These are phyloP conservation scores for Sphagnum magellanicum DNA, from an alignment of 228 moss, liverwort and hornwort species.

Conservation along the genomic window DNA sequence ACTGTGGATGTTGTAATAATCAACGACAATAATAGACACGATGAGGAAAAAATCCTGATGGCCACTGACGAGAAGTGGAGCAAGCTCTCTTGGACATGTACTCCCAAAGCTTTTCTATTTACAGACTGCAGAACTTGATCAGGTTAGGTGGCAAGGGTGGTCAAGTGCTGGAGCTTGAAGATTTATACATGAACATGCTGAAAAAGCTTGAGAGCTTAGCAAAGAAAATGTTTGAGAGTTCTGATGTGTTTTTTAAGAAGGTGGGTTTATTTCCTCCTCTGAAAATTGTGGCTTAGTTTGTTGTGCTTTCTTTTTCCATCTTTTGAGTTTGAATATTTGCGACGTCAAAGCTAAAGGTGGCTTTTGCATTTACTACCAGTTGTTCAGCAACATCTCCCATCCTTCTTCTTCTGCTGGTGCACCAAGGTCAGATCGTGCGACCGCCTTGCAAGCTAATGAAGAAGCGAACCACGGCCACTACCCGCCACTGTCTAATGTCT, in stretches of 20 bases:
- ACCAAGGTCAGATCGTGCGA: too few relatives aligned
- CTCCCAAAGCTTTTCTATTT: constrained; percentile 39
- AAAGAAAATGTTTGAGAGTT: constrained; percentile 71
- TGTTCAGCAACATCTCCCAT: too few relatives aligned
- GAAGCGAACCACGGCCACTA: too few relatives aligned
- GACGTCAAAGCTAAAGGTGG: too few relatives aligned
- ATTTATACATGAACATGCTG: constrained; percentile 79
- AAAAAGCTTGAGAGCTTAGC: constrained; percentile 71
- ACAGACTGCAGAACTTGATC: constrained; percentile 42
- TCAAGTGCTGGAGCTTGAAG: constrained; percentile 68
- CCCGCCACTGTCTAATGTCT: too few relatives aligned
- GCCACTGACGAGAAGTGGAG: constrained; percentile 30
- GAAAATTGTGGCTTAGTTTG: too few relatives aligned
- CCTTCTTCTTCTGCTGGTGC: too few relatives aligned
- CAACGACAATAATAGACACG: constrained; percentile 35
- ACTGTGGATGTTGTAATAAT: constrained; percentile 25
- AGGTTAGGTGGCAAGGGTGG: constrained; percentile 56
- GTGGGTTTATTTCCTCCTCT: constrained; percentile 12
- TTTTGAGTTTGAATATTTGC: too few relatives aligned
- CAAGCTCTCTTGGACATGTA: constrained; percentile 56
- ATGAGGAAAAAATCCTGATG: constrained; percentile 17
- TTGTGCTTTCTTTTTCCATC: too few relatives aligned
- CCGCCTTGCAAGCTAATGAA: too few relatives aligned
- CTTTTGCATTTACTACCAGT: too few relatives aligned
- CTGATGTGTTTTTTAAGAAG: constrained; percentile 49